Base-by-base conservation (phyloP, 768 basidiomycete species). In the Tubosaeta sp. region DNA sequence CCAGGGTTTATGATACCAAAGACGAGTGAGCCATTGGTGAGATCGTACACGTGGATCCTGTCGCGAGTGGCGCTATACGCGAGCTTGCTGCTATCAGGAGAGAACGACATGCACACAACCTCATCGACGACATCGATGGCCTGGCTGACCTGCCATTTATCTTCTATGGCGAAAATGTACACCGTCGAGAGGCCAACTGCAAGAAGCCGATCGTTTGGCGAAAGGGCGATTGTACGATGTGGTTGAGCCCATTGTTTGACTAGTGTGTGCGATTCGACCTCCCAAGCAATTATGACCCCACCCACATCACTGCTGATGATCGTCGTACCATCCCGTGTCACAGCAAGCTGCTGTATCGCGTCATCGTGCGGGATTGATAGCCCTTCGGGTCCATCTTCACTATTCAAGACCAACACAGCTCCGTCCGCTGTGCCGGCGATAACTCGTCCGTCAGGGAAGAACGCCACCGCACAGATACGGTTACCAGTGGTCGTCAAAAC, bases 31-130 rank as follows among this genome's bases (percentile, higher is more conserved):
- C 22, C 22, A 22, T 3, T 22, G 22, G 22, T 22, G 22, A 22
- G 22, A 22, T 22, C 22, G 22, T 22, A 22, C 22, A 22, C 13
- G 12, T 3, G 13, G 45, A 50, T 22, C 22, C 22, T 39, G 26
- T 7, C 34, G 8, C 19, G 5, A 3, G n/a, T 17, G 11, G 11
- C 46, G 9, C 29, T 29, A 22, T 16, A 35, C 14, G 48, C 48
- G 25, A 49, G 53, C 34, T 34, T 39, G 31, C 13, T 11, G 10
- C 48, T 42, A n/a, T 49, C 48, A 5, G 43, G 52, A 35, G 48
- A 54, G 9, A 54, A 50, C 39, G n/a, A 38, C 22, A 49, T 22
- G 6, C 35, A 38, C 4, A 10, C 17, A 35, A 41, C 45, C 5
- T 14, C 8, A 16, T 6, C 7, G 34, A 10, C 27, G 19, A 45